A percentile compares a stretch with the other conserved stretches of the same genome.
Evolutionary conservation across 2,329 filamentous ascomycete genomes (phyloP).

Genomic region (Arthrobotrys pseudoclavata): DNA sequence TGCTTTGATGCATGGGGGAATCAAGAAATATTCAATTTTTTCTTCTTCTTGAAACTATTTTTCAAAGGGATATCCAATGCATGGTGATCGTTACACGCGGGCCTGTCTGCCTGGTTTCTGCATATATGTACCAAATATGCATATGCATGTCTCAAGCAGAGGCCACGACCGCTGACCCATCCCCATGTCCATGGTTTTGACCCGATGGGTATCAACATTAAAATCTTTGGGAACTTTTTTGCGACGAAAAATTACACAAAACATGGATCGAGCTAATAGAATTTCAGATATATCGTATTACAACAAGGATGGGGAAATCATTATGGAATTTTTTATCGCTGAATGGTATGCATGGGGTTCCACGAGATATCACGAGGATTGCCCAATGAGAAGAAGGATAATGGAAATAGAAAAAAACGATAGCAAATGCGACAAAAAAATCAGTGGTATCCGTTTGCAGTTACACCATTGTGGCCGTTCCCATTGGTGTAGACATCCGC

Average conservation of each 20-base stretch:
- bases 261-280: conserved; percentile 31
- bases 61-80: neutral
- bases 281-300: conserved; percentile 54
- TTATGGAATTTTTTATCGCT: conserved; percentile 37
- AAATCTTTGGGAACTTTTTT: conserved; percentile 1
- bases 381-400: conserved; percentile 24
- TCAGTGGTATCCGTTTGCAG: conserved; percentile 58
- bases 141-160: conserved; percentile 42
- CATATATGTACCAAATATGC: conserved; percentile 10
- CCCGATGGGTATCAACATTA: conserved; percentile 14
- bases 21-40: conserved; percentile 11
- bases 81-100: conserved; percentile 20
- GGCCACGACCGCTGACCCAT: conserved; percentile 8
- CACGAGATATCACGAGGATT: conserved; percentile 3
- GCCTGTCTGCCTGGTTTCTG: conserved; percentile 14
- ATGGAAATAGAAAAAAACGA: conserved; percentile 6
- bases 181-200: conserved; percentile 8
- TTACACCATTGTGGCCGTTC: conserved; percentile 43
- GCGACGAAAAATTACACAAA: conserved; percentile 11
- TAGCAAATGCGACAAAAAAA: conserved; percentile 20
- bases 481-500: conserved; percentile 39
- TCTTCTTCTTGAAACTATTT: neutral
- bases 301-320: conserved; percentile 21
- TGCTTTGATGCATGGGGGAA: neutral
- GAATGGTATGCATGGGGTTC: conserved; percentile 32